Conservation (phyloP, 768 basidiomycete species). For the Candolleomyces eurysporus region DNA sequence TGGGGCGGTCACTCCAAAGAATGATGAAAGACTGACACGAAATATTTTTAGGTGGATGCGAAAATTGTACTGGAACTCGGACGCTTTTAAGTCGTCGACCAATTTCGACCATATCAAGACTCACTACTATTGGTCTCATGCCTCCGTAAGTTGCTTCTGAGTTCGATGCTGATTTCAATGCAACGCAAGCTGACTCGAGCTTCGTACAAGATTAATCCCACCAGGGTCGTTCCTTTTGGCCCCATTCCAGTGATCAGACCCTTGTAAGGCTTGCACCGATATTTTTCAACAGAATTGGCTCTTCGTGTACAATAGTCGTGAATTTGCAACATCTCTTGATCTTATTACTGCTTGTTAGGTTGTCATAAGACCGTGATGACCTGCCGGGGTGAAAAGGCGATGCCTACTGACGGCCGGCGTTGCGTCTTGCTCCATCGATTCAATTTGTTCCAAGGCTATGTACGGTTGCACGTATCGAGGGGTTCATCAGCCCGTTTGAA, state of each 20-base stretch:
- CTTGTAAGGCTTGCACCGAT: slow-evolving; percentile 19
- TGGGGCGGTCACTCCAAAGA: not conserved
- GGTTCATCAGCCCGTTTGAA: too few relatives aligned
- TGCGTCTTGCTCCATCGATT: too few relatives aligned
- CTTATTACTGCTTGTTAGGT: too few relatives aligned
- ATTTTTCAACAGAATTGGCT: too few relatives aligned
- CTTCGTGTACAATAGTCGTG: too few relatives aligned
- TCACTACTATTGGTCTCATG: slow-evolving; percentile 68
- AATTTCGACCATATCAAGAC: slow-evolving; percentile 88
- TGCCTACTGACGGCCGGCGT: too few relatives aligned
- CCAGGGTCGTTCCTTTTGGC: slow-evolving; percentile 72
- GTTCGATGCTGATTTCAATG: too few relatives aligned
- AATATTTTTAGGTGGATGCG: slow-evolving; percentile 63
- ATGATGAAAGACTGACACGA: not conserved
- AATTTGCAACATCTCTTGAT: too few relatives aligned
- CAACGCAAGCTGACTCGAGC: not conserved
- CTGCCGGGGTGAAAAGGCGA: too few relatives aligned
- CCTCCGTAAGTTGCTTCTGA: slow-evolving; percentile 26
- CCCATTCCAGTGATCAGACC: slow-evolving; percentile 70
- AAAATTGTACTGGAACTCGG: slow-evolving; percentile 87
- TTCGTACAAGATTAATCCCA: slow-evolving; percentile 65
- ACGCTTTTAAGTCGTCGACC: slow-evolving; percentile 85
- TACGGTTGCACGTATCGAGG: too few relatives aligned
- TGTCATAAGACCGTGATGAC: too few relatives aligned
- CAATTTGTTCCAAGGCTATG: too few relatives aligned